A percentile compares a stretch with the other conserved stretches of the same genome.
Evolutionary conservation across 768 basidiomycete species (phyloP).

Genomic region (Tylopilus subfusipes): DNA sequence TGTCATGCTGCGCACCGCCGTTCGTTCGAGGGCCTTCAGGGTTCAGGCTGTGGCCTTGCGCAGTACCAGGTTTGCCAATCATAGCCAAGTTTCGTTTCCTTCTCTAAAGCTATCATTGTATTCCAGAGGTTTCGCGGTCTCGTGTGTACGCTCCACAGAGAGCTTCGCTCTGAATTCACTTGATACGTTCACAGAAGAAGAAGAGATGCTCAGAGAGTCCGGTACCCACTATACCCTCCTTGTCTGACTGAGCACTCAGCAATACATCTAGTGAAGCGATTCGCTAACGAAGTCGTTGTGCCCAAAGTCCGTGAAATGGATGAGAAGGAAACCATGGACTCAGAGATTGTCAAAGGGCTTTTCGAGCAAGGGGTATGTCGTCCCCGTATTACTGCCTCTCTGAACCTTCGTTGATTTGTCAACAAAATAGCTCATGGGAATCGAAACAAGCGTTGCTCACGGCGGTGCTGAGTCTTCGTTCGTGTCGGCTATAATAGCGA

Average conservation of each 20-base stretch:
- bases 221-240: conserved; percentile 46
- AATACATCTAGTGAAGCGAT: conserved; percentile 68
- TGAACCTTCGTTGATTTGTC: background rate
- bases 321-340: conserved; percentile 94
- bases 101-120: background rate
- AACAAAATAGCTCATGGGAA: conserved; percentile 82
- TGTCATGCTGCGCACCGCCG: conserved; percentile 25
- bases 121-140: conserved; percentile 25
- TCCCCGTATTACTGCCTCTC: background rate
- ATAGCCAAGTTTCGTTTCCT: background rate
- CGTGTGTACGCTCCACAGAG: conserved; percentile 28
- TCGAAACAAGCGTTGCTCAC: conserved; percentile 81
- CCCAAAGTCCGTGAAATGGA: conserved; percentile 98
- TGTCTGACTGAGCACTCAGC: conserved; percentile 1
- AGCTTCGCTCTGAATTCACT: conserved; percentile 52
- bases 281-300: conserved; percentile 83
- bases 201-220: conserved; percentile 87
- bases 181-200: conserved; percentile 88
- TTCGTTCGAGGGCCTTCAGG: conserved; percentile 14
- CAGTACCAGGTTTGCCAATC: conserved; percentile 17
- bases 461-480: conserved; percentile 91
- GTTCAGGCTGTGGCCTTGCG: background rate
- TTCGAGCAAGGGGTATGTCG: conserved; percentile 89
- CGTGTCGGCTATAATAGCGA: conserved; percentile 91
- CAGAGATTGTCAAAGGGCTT: conserved; percentile 75